Evolutionary conservation across 352 stramenopile genomes (phyloP).

Genomic region (Phytophthora multivora): DNA sequence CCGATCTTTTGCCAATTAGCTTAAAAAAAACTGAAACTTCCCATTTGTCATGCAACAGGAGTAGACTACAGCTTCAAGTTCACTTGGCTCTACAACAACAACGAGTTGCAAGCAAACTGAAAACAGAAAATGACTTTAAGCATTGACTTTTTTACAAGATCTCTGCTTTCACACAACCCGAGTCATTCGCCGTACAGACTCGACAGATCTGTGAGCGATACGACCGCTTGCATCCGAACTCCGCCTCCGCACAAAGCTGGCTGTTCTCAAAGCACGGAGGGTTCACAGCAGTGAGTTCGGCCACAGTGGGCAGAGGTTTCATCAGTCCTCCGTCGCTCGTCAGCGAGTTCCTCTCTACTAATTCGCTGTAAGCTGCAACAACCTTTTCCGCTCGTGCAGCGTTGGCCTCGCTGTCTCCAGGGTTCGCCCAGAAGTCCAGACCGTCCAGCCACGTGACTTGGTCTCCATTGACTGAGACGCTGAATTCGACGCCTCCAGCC

Average conservation of each 20-base stretch:
- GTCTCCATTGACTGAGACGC: slow-evolving; percentile 30
- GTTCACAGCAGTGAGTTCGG: slow-evolving; percentile 43
- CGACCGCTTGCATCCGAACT: slow-evolving; percentile 58
- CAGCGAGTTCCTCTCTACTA: slow-evolving; percentile 32
- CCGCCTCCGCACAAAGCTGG: slow-evolving; percentile 40
- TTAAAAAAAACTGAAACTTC: background rate
- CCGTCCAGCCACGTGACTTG: slow-evolving; percentile 40
- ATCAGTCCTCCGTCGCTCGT: slow-evolving; percentile 50
- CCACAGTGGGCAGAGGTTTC: slow-evolving; percentile 48
- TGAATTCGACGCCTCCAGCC: slow-evolving; percentile 59
- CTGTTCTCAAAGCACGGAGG: slow-evolving; percentile 72
- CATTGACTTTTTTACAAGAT: no score
- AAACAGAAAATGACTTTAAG: background rate
- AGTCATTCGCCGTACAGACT: slow-evolving; percentile 37
- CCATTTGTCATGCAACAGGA: slow-evolving; percentile 1
- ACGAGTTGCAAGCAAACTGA: background rate
- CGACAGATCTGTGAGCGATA: slow-evolving; percentile 68
- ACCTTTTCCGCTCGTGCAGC: slow-evolving; percentile 45
- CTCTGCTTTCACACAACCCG: slow-evolving; percentile 25
- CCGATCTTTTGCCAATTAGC: background rate
- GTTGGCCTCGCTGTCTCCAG: slow-evolving; percentile 49
- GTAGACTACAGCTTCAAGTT: slow-evolving; percentile 35
- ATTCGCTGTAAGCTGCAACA: slow-evolving; percentile 49
- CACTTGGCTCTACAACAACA: slow-evolving; percentile 22
- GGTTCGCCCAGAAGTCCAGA: slow-evolving; percentile 74